Evolutionary conservation across 768 basidiomycete species (phyloP), one percentile per base, ranked within the genome.

Genomic region (Suillus weaverae): DNA sequence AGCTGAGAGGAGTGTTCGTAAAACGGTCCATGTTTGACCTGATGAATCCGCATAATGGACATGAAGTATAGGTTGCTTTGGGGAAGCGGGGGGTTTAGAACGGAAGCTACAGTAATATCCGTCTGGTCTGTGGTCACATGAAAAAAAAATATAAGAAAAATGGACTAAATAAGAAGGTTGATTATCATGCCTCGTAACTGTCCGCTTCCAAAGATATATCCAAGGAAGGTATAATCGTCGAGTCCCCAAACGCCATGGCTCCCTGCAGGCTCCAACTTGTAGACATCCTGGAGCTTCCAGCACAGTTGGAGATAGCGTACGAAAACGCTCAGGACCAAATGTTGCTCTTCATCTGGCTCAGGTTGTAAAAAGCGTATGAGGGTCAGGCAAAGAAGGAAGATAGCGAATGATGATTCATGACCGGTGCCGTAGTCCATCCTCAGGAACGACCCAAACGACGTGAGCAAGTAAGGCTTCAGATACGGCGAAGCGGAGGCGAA

Each of bases 171-270:
- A 48, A 59, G 62, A 65, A 65, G 33, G 48, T n/a, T 50, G 5
- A 60, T 69, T n/a, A 57, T 60, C 79, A 20, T 70, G 86, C 92
- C 91, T 85, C 89, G 83, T 43, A 98, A 83, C 77, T 99, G 93
- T 2, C 87, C 94, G 67, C 94, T 94, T 11, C 95, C 96, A 73
- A 95, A 95, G 11, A 95, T 84, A 71, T 97, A 97, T 4, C 91
- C 88, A 51, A 98, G 83, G 77, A 97, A 96, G 60, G 83, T 85
- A 62, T 90, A 97, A 74, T 97, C 96, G 71, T 98, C 96, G 43
- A 99, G 79, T 2, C 96, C 97, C 97, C 97, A 99, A 0, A 98
- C 97, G 5, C 97, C 97, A 73, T 98, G 96, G 67, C 93, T 96
- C 9, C 97, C 97, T 3, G 97, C 97, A 6, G 96, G 95, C 76